Evolutionary conservation across 495 filamentous ascomycete species (phyloP), one percentile per base, ranked within the genome.

Genomic region (Parmelia sp.): DNA sequence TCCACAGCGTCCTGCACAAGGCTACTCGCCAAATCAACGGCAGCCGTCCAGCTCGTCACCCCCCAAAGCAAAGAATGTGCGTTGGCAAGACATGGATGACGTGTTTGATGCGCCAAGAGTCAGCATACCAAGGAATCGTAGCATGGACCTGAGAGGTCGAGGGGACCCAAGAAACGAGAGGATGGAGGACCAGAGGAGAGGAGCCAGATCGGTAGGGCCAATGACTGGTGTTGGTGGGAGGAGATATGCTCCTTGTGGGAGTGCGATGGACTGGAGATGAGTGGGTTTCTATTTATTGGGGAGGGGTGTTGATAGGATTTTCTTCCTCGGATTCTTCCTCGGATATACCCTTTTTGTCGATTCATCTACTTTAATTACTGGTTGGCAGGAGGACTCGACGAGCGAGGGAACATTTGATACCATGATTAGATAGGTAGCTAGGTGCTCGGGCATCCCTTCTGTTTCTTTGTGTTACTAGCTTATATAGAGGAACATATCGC

Each of bases 171-270:
- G 47, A 57, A 36, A 37, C 42, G 39, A 27, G 31, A 42, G 62
- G 17, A 9, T 42, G 25, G 36, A 49, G 62, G 49, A 65, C 29
- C 47, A 61, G 37, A 49, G 61, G 47, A 49, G 62, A 60, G 58
- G 56, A 60, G 65, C 42, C 27, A 63, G 66, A 44, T 33, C 55
- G 15, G 42, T 58, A 1, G 29, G 25, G 36, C 64, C 45, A 27
- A 10, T 61, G 29, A 61, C 27, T 47, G 64, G 64, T 19, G 64
- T 66, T 31, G 45, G 66, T 12, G 66, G 66, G 27, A 58, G 66
- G 39, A 63, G 60, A 44, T 66, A 68, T 68, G 40, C 66, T 55
- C 36, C 47, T 31, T 39, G 29, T 44, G 36, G 62, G 3, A 40
- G 27, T 11, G 15, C 5, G 27, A 55, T 55, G 51, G 29, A 55